Percentiles rank a stretch among this genome's conserved stretches.
These are phyloP conservation scores for Geotrichum bryndzae DNA, from an alignment of 1,139 yeast genomes.

Conservation along the genomic window DNA sequence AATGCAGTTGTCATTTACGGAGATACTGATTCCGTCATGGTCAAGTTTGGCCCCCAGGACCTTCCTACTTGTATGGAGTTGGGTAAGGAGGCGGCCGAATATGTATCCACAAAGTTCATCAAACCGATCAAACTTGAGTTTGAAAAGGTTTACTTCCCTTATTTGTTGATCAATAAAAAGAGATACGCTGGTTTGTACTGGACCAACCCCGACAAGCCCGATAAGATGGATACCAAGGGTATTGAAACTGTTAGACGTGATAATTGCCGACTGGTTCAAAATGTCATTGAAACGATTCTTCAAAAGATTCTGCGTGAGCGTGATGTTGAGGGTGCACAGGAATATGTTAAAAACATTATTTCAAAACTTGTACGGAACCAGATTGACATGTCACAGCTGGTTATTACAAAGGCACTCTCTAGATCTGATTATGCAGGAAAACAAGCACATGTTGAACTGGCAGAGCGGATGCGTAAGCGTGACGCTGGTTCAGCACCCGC, in stretches of 20 bases:
- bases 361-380: constrained; percentile 87
- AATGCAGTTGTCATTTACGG: constrained; percentile 94
- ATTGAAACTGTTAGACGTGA: constrained; percentile 97
- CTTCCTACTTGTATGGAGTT: constrained; percentile 78
- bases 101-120: constrained; percentile 69
- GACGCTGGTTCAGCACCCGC: constrained; percentile 97
- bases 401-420: constrained; percentile 88
- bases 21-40: constrained; percentile 99
- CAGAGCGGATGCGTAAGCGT: constrained; percentile 92
- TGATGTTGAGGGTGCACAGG: constrained; percentile 82
- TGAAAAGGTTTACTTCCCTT: constrained; percentile 95
- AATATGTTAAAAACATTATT: constrained; percentile 78
- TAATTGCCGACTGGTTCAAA: constrained; percentile 89
- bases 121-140: constrained; percentile 92
- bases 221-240: constrained; percentile 98
- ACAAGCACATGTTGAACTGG: constrained; percentile 94
- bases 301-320: constrained; percentile 82
- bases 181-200: constrained; percentile 96
- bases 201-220: constrained; percentile 85
- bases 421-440: constrained; percentile 89
- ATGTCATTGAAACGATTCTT: constrained; percentile 87
- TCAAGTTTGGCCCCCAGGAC: constrained; percentile 85
- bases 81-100: constrained; percentile 92
- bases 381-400: constrained; percentile 87
- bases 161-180: constrained; percentile 86